Evolutionary conservation across 192 early-diverging fungal species (phyloP).

Genomic region (Coemansia sp.): DNA sequence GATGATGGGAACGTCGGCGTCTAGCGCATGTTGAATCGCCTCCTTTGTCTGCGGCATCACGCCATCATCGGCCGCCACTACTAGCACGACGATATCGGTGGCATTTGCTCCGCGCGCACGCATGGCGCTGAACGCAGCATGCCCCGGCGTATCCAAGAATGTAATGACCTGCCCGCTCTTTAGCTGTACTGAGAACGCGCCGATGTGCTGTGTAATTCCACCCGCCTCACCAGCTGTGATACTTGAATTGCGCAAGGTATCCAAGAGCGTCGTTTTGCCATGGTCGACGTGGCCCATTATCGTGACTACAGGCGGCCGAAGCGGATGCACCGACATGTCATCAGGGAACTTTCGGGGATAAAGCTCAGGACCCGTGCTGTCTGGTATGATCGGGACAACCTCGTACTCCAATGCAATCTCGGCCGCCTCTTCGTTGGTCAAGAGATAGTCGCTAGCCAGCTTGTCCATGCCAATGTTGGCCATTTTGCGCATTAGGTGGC

Average conservation of each 20-base stretch:
- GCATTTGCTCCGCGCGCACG: slow-evolving; percentile 88
- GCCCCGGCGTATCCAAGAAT: slow-evolving; percentile 96
- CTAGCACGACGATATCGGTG: slow-evolving; percentile 96
- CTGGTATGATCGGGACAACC: slow-evolving; percentile 80
- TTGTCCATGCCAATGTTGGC: slow-evolving; percentile 79
- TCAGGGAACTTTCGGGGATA: slow-evolving; percentile 62
- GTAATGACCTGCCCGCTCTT: slow-evolving; percentile 66
- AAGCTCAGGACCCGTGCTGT: slow-evolving; percentile 42
- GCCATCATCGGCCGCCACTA: slow-evolving; percentile 96
- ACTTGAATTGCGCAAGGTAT: slow-evolving; percentile 87
- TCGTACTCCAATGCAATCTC: slow-evolving; percentile 87
- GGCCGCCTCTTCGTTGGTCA: slow-evolving; percentile 84
- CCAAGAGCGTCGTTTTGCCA: slow-evolving; percentile 94
- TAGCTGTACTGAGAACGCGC: slow-evolving; percentile 79
- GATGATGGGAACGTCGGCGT: slow-evolving; percentile 85
- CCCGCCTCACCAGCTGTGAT: slow-evolving; percentile 93
- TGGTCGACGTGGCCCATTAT: slow-evolving; percentile 99
- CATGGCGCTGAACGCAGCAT: slow-evolving; percentile 96
- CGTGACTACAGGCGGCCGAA: slow-evolving; percentile 90
- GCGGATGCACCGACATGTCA: slow-evolving; percentile 73
- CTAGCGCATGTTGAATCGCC: slow-evolving; percentile 89
- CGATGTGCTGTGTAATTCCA: slow-evolving; percentile 99
- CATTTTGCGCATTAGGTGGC: slow-evolving; percentile 76
- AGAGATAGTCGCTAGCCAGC: slow-evolving; percentile 73
- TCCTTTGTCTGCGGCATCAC: slow-evolving; percentile 98